A percentile compares a stretch with the other conserved stretches of the same genome.
Evolutionary conservation across 2,329 filamentous ascomycete species (phyloP).

Genomic region (Hortaea werneckii): DNA sequence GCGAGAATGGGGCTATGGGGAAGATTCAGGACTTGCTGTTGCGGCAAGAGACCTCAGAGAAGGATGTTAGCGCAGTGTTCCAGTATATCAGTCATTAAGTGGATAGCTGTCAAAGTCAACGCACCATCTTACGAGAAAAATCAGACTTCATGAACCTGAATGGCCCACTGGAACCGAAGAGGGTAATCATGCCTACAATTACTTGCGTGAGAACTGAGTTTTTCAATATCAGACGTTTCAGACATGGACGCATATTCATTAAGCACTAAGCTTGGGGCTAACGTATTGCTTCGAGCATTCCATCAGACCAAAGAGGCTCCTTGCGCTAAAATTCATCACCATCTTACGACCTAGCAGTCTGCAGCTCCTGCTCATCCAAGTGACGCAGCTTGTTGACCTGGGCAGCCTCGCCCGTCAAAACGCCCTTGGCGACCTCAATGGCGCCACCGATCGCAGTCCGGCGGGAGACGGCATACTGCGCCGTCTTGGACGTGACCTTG

Average conservation of each 20-base stretch:
- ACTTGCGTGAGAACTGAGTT: too few relatives aligned
- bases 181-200: too few relatives aligned
- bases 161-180: not conserved
- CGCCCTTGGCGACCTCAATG: conserved; percentile 65
- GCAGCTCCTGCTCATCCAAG: conserved; percentile 55
- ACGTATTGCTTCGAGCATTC: too few relatives aligned
- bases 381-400: conserved; percentile 68
- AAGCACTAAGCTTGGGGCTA: too few relatives aligned
- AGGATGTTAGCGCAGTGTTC: conserved; percentile 85
- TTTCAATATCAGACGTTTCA: too few relatives aligned
- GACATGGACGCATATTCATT: too few relatives aligned
- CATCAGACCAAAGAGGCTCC: too few relatives aligned
- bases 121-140: too few relatives aligned
- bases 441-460: conserved; percentile 38
- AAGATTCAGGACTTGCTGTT: conserved; percentile 85
- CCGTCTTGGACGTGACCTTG: conserved; percentile 60
- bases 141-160: too few relatives aligned
- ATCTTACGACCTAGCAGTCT: conserved; percentile 13
- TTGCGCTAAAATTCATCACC: too few relatives aligned
- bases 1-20: conserved; percentile 50
- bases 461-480: conserved; percentile 56
- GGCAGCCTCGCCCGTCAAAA: conserved; percentile 61
- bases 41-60: conserved; percentile 69
- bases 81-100: conserved; percentile 88
- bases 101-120: not conserved